These are phyloP conservation scores for Naganishia cerealis DNA, from an alignment of 1,284 basidiomycete genomes.

Conservation along the genomic window DNA sequence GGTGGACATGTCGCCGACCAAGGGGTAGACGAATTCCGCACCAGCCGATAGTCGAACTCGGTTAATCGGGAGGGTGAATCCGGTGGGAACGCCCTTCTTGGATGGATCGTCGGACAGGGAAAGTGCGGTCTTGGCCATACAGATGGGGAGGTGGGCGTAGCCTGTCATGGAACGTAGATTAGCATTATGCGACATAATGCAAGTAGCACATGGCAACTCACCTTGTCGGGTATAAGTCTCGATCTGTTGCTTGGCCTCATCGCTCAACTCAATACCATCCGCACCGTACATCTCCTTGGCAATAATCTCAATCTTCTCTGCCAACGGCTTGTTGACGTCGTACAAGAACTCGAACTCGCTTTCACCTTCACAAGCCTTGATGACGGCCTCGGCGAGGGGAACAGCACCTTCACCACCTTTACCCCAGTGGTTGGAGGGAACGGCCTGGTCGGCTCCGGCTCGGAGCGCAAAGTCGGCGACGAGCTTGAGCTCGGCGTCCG, in stretches of 20 bases:
- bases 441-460: constrained; percentile 90
- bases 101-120: constrained; percentile 94
- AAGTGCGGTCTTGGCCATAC: constrained; percentile 98
- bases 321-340: constrained; percentile 77
- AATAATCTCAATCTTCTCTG: constrained; percentile 83
- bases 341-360: constrained; percentile 88
- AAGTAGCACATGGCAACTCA: constrained; percentile 53
- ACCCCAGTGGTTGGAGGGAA: constrained; percentile 96
- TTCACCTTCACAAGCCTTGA: constrained; percentile 77
- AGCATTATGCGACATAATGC: constrained; percentile 15
- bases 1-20: constrained; percentile 92
- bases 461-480: constrained; percentile 75
- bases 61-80: constrained; percentile 91
- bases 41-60: constrained; percentile 86
- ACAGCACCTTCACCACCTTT: constrained; percentile 84
- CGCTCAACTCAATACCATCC: constrained; percentile 79
- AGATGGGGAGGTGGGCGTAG: constrained; percentile 62
- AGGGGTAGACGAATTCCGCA: constrained; percentile 92
- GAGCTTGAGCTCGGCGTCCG: constrained; percentile 82
- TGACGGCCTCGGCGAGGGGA: constrained; percentile 81
- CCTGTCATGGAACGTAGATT: constrained; percentile 32
- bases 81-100: constrained; percentile 81
- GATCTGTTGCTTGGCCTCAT: constrained; percentile 79
- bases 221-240: constrained; percentile 91
- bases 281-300: constrained; percentile 87